A percentile compares a stretch with the other conserved stretches of the same genome.
These are phyloP conservation scores for Penicillium soppii DNA, from an alignment of 495 filamentous ascomycete species.

Conservation along the genomic window DNA sequence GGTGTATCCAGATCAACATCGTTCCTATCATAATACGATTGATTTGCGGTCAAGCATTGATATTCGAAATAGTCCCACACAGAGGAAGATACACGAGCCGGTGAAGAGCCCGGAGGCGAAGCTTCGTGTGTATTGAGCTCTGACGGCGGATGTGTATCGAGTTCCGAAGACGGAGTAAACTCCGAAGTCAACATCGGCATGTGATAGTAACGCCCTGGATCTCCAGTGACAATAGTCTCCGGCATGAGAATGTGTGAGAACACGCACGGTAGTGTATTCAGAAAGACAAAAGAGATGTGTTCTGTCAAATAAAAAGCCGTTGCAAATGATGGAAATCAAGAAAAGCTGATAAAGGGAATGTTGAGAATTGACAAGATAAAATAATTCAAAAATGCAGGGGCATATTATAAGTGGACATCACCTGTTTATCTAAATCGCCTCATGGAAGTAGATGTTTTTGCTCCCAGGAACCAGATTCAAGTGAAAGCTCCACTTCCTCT, in stretches of 20 bases:
- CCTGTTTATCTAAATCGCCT: neutral
- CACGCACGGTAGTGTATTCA: neutral
- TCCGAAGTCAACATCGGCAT: slow-evolving; percentile 1
- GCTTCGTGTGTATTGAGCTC: neutral
- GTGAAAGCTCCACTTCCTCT: neutral
- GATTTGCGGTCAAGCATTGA: neutral
- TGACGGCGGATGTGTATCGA: neutral
- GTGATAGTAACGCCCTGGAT: neutral
- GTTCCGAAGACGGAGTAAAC: neutral
- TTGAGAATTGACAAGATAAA: neutral
- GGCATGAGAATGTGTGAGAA: neutral
- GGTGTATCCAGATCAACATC: neutral
- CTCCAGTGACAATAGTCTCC: neutral
- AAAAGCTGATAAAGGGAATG: too few relatives aligned
- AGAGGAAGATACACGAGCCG: neutral
- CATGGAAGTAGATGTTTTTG: neutral
- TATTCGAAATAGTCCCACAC: neutral
- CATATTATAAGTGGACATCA: neutral
- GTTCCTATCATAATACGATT: neutral
- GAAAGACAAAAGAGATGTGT: neutral
- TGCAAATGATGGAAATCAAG: neutral
- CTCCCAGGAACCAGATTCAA: neutral
- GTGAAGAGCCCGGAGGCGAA: neutral
- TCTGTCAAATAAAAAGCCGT: neutral
- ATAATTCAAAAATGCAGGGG: neutral